Evolutionary conservation across 441 rosid genomes (phyloP), one percentile per base, ranked within the genome.

Genomic region (Eutrema salsugineum): DNA sequence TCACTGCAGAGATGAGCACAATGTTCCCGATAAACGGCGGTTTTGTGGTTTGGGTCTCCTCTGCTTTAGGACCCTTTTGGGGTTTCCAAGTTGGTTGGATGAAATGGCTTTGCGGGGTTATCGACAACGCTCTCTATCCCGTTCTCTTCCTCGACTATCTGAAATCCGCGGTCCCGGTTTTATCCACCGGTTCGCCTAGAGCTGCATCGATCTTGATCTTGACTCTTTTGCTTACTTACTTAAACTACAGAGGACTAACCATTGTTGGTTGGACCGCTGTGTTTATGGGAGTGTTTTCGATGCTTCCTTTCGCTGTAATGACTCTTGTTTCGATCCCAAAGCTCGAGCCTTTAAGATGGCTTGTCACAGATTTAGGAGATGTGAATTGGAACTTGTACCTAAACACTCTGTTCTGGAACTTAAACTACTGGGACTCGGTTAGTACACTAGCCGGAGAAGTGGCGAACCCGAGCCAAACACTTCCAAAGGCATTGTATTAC

Each of bases 31-130:
- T 79, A 32, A 83, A 88, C 53, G 87, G 89, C 0, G 89, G 91
- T 17, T 86, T 81, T 63, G 93, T 88, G 9, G 87, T 86, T 50
- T 88, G 93, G 91, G 93, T 86, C 58, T 81, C 91, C 0, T 75
- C 91, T 3, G 85, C 89, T 24, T 62, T 88, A 67, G 88, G 89
- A 38, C 86, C 89, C 14, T 86, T 80, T 39, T 88, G 86, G 86
- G 93, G 91, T 2, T 86, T 88, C 40, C 88, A 86, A 58, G 85
- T 83, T 55, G 93, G 93, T 15, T 86, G 89, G 91, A 83, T 88
- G 85, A 88, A 86, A 77, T 86, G 93, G 90, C 81, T 88, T 1
- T 83, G 93, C 56, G 93, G 93, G 1, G 90, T 88, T 38, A 86
- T 88, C 22, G 86, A 82, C 54, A 86, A 88, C 57, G 93, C 89